Conservation (phyloP, 257 asterid genomes). For the Solanum tacnaense region DNA sequence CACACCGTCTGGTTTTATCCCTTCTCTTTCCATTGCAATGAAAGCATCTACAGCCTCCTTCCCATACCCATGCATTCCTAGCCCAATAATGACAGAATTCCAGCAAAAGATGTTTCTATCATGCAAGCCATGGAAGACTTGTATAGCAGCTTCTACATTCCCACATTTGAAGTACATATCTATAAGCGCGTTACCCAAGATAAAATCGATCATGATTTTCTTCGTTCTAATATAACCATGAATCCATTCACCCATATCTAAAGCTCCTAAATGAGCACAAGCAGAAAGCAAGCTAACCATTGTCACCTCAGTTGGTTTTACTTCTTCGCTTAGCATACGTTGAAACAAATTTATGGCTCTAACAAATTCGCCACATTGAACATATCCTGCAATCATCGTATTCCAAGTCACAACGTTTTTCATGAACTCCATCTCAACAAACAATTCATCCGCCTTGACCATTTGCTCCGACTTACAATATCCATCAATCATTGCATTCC, state of each 20-base stretch:
- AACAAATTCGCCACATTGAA: constrained; percentile 11
- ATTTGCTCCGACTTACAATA: constrained; percentile 15
- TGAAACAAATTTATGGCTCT: constrained; percentile 12
- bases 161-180: constrained; percentile 33
- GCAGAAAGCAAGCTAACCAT: constrained; percentile 24
- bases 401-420: constrained; percentile 21
- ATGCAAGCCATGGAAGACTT: constrained; percentile 19
- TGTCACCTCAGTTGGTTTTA: constrained; percentile 20
- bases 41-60: constrained; percentile 18
- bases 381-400: constrained; percentile 22
- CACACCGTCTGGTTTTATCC: constrained; percentile 21
- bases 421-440: constrained; percentile 5
- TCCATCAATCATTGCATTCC: constrained; percentile 15
- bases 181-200: constrained; percentile 22
- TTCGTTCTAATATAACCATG: constrained; percentile 12
- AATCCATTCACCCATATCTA: constrained; percentile 25
- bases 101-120: constrained; percentile 20
- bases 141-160: constrained; percentile 11
- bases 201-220: constrained; percentile 11
- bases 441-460: constrained; percentile 20
- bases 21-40: constrained; percentile 13
- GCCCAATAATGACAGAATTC: constrained; percentile 18
- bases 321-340: constrained; percentile 16
- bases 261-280: constrained; percentile 25
- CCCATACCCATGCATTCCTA: constrained; percentile 22